Percentiles rank a stretch among this genome's conserved stretches.
These are phyloP conservation scores for Ogataea glucozyma DNA, from an alignment of 805 yeast species.

Conservation along the genomic window DNA sequence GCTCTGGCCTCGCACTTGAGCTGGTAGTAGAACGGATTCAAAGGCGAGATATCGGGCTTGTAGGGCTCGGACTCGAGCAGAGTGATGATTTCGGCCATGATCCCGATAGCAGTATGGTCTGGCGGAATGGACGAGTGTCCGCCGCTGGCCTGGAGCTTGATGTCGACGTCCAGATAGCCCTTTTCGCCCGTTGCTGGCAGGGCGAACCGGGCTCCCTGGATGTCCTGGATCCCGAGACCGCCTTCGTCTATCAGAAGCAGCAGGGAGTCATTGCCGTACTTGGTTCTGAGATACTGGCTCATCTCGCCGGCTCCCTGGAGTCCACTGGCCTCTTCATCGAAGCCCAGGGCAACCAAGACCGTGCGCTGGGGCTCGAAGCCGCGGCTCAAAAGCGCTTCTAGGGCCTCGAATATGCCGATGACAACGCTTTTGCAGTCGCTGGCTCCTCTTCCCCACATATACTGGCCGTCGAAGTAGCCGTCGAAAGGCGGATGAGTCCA, in stretches of 20 bases:
- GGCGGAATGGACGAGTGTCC: conserved; percentile 1
- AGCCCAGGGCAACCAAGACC: not conserved
- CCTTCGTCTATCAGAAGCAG: not conserved
- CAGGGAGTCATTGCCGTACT: not conserved
- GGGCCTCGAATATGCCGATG: conserved; percentile 1
- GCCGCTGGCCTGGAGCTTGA: not conserved
- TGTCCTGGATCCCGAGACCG: not conserved
- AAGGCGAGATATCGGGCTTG: not conserved
- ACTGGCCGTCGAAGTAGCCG: conserved; percentile 1
- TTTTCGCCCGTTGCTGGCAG: conserved; percentile 1
- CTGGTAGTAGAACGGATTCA: not conserved
- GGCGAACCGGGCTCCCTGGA: not conserved
- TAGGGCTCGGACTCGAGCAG: not conserved
- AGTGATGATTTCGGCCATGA: conserved; percentile 1
- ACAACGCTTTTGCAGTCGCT: conserved; percentile 1
- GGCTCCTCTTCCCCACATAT: conserved; percentile 2
- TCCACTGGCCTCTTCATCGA: not conserved
- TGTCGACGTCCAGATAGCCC: not conserved
- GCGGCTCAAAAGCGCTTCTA: not conserved
- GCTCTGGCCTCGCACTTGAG: not conserved
- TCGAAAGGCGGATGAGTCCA: conserved; percentile 2
- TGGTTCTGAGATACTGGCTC: not conserved
- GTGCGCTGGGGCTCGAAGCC: not conserved
- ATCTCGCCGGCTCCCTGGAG: not conserved
- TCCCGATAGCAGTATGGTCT: not conserved